Evolutionary conservation across 768 basidiomycete species (phyloP).

Genomic region (Leccinum longicurvipes): DNA sequence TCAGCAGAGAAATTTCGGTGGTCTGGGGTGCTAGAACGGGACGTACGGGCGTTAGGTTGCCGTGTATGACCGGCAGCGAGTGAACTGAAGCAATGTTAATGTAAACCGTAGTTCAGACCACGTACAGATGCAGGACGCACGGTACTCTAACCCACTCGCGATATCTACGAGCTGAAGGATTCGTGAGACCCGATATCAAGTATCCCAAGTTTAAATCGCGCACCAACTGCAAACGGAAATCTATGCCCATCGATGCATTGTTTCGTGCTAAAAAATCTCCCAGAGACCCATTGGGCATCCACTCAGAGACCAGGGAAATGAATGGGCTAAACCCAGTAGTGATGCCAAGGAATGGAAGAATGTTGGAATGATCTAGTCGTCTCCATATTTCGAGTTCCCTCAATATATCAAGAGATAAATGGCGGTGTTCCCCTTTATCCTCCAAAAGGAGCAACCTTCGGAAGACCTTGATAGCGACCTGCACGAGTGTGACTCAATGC

Average conservation of each 20-base stretch:
- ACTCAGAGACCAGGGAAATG: slow-evolving; percentile 10
- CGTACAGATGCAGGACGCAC: not conserved
- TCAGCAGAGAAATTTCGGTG: not conserved
- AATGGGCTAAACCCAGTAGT: slow-evolving; percentile 9
- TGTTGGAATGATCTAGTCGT: slow-evolving; percentile 15
- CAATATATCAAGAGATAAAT: slow-evolving; percentile 3
- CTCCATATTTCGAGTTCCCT: slow-evolving; percentile 15
- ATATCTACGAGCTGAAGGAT: slow-evolving; percentile 12
- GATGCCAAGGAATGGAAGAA: slow-evolving; percentile 16
- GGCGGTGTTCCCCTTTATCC: not conserved
- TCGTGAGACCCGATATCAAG: not conserved
- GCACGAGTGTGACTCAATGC: not conserved
- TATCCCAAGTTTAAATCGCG: not conserved
- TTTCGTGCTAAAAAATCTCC: slow-evolving; percentile 3
- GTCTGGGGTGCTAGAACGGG: not conserved
- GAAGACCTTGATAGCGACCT: slow-evolving; percentile 13
- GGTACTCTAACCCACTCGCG: slow-evolving; percentile 14
- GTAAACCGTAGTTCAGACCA: not conserved
- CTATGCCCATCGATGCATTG: not conserved
- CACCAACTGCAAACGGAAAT: slow-evolving; percentile 9
- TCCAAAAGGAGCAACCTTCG: slow-evolving; percentile 5
- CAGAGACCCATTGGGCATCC: slow-evolving; percentile 11
- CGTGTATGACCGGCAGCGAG: slow-evolving; percentile 15
- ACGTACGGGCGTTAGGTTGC: slow-evolving; percentile 14
- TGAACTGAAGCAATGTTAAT: slow-evolving; percentile 1